Evolutionary conservation across 495 filamentous ascomycete genomes (phyloP).

Genomic region (Parachaetomium inaequale): DNA sequence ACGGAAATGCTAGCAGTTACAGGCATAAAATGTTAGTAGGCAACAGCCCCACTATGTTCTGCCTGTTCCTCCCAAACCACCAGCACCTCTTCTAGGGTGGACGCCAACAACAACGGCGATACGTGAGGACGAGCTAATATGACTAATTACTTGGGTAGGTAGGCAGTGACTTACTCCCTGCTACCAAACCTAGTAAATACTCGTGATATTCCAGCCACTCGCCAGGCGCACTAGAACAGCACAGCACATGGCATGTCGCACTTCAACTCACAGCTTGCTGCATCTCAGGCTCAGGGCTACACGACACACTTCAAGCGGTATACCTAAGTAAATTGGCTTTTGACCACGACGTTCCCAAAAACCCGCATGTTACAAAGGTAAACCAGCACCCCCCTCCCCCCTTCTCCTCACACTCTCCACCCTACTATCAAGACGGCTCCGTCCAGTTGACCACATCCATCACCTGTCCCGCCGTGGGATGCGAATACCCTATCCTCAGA

Average conservation of each 20-base stretch:
- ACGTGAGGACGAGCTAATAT: too few species aligned
- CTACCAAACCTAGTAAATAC: too few species aligned
- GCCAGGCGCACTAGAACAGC: too few species aligned
- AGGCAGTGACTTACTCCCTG: too few species aligned
- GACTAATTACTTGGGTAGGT: too few species aligned
- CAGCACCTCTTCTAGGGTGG: not conserved
- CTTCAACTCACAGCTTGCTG: not conserved
- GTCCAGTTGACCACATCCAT: conserved; percentile 96
- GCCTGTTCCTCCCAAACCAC: not conserved
- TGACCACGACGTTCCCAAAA: not conserved
- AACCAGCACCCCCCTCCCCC: not conserved
- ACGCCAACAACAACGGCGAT: too few species aligned
- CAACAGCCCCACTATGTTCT: not conserved
- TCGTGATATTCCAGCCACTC: too few species aligned
- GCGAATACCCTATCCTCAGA: conserved; percentile 76
- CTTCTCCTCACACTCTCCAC: not conserved
- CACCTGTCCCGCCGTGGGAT: conserved; percentile 62
- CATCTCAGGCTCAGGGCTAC: not conserved
- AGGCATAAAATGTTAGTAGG: not conserved
- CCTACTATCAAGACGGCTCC: conserved; percentile 57
- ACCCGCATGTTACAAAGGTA: not conserved
- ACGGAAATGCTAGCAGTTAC: not conserved
- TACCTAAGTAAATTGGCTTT: not conserved
- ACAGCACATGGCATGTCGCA: not conserved
- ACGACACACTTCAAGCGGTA: not conserved